Evolutionary conservation across 2,329 filamentous ascomycete genomes (phyloP).

Genomic region (Trichoderma gracile): DNA sequence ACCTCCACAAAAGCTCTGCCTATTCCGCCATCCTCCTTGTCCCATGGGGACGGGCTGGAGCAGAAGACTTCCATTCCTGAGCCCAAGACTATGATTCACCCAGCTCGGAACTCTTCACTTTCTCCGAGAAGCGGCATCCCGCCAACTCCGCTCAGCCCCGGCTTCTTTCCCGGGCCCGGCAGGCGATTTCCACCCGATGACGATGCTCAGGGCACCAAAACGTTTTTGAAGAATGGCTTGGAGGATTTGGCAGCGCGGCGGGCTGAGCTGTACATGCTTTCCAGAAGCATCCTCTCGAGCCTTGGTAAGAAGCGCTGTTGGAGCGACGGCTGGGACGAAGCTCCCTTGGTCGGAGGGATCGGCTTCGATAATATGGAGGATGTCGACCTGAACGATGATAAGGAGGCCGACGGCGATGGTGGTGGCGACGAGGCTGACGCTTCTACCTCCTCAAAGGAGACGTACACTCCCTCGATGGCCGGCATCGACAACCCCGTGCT

Average conservation of each 20-base stretch:
- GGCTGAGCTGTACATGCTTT: slow-evolving; percentile 79
- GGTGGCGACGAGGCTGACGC: slow-evolving; percentile 31
- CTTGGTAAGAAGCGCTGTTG: slow-evolving; percentile 72
- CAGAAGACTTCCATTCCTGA: slow-evolving; percentile 64
- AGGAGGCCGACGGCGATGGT: slow-evolving; percentile 29
- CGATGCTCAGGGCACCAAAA: slow-evolving; percentile 42
- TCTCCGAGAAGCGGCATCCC: slow-evolving; percentile 38
- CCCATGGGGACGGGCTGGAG: slow-evolving; percentile 51
- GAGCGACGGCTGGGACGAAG: slow-evolving; percentile 72
- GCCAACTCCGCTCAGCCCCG: slow-evolving; percentile 50
- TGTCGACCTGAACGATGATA: slow-evolving; percentile 51
- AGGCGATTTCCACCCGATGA: slow-evolving; percentile 42
- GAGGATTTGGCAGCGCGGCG: slow-evolving; percentile 81
- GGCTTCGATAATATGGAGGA: slow-evolving; percentile 56
- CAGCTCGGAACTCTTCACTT: slow-evolving; percentile 64
- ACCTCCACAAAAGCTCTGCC: slow-evolving; percentile 69
- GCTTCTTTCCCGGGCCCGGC: slow-evolving; percentile 53
- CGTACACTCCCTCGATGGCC: slow-evolving; percentile 35
- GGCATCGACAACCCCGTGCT: slow-evolving; percentile 53
- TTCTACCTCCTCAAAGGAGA: slow-evolving; percentile 3
- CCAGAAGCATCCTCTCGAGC: slow-evolving; percentile 75
- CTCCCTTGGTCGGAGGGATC: slow-evolving; percentile 52
- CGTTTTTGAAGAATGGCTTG: slow-evolving; percentile 64
- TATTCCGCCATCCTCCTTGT: slow-evolving; percentile 61
- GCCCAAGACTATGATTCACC: slow-evolving; percentile 70